Percentiles rank a stretch among this genome's conserved stretches.
phyloP scores from a whole-genome alignment of 2,329 filamentous ascomycete species.

The Exophiala sp. region DNA sequence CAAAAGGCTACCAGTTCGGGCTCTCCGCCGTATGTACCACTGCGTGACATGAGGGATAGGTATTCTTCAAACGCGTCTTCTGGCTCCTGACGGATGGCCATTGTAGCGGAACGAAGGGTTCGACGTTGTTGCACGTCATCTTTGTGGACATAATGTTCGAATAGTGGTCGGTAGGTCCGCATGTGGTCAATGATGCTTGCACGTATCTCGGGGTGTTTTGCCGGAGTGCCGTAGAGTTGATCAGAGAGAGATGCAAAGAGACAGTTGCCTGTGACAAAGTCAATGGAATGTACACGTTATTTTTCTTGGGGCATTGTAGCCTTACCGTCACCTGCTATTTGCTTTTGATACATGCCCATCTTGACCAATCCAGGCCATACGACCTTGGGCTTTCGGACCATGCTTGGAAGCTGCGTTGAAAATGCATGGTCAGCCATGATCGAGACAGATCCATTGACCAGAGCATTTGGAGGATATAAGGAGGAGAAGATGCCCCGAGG shows the following conservation, averaged over 20 bases:
- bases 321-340: slow-evolving; percentile 29
- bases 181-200: slow-evolving; percentile 60
- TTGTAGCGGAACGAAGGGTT: slow-evolving; percentile 35
- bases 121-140: slow-evolving; percentile 40
- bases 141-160: slow-evolving; percentile 62
- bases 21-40: slow-evolving; percentile 63
- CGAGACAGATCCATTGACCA: slow-evolving; percentile 28
- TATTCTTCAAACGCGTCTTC: slow-evolving; percentile 58
- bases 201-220: slow-evolving; percentile 58
- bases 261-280: slow-evolving; percentile 57
- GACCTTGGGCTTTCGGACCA: slow-evolving; percentile 29
- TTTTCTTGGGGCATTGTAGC: neutral
- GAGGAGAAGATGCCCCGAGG: neutral
- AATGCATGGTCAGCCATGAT: slow-evolving; percentile 30
- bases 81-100: slow-evolving; percentile 49
- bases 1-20: slow-evolving; percentile 66
- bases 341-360: slow-evolving; percentile 26
- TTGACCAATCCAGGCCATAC: slow-evolving; percentile 29
- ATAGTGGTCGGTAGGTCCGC: slow-evolving; percentile 57
- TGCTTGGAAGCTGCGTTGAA: slow-evolving; percentile 27
- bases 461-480: slow-evolving; percentile 19
- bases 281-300: slow-evolving; percentile 4
- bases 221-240: slow-evolving; percentile 61
- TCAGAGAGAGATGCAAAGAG: slow-evolving; percentile 66
- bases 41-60: slow-evolving; percentile 57